phyloP scores from a whole-genome alignment of 139 green algal genomes.

The Chlorella ohadii region DNA sequence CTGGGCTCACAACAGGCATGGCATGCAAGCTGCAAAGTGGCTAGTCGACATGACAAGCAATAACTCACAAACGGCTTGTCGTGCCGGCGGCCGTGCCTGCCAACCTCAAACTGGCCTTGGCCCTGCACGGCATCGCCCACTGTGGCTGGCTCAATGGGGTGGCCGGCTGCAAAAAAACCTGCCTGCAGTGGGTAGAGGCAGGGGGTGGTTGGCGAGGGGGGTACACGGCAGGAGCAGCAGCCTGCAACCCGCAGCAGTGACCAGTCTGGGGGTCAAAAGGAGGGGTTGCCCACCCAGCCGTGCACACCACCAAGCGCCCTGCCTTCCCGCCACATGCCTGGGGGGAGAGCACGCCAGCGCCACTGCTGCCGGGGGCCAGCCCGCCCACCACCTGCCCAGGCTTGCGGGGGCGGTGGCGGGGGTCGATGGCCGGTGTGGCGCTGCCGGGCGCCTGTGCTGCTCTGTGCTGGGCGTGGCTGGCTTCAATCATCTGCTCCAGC shows the following conservation, averaged over 20 bases:
- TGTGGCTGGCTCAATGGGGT: neutral
- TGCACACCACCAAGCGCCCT: no score
- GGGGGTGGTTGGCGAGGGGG: no score
- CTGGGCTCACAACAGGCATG: no score
- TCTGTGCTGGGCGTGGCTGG: conserved; percentile 11
- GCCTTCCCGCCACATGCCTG: no score
- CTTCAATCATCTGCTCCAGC: neutral
- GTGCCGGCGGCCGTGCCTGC: conserved; percentile 23
- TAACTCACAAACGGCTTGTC: conserved; percentile 4
- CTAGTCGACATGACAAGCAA: neutral
- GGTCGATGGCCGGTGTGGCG: neutral
- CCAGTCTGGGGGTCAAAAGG: no score
- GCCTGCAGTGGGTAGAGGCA: no score
- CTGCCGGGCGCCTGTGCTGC: neutral
- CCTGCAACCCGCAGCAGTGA: no score
- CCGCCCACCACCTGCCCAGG: neutral
- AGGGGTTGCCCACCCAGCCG: no score
- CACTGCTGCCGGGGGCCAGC: no score
- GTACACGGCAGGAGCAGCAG: no score
- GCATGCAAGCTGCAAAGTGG: neutral
- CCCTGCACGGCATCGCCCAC: neutral
- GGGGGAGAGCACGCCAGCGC: no score
- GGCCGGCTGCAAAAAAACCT: no score
- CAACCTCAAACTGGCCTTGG: neutral
- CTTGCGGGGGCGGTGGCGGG: neutral